Base-by-base conservation (phyloP, 257 asterid species). In the Nicotiana attenuata region DNA sequence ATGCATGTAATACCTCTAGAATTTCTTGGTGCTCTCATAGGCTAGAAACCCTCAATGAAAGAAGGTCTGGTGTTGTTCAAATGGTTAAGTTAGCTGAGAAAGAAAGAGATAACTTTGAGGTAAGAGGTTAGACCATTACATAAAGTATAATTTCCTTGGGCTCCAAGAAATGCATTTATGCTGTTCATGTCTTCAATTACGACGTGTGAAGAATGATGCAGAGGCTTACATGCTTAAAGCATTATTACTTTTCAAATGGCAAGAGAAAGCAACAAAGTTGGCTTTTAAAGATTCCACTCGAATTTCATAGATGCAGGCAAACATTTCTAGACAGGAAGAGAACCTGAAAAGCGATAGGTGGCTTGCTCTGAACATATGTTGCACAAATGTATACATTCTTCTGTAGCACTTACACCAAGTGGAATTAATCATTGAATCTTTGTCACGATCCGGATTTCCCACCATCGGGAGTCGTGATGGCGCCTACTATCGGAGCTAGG, bases 61-160 rank as follows among this genome's bases (percentile, higher is more conserved):
- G 85, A 85, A 90, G 98, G 80, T 85, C 98, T 80, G 93, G 98
- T 67, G 98, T 94, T 76, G 98, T 96, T 86, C 98, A 96, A 88
- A 91, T 96, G 97, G 97, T 96, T 55, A 94, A 96, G 93, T 86
- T 94, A 82, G 98, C 98, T 52, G 98, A 96, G 86, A 96, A 96
- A 91, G 99, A 96, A 89, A 91, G 97, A 87, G 96, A 96, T 81
- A 90, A 91, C 90, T 85, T 96, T 84, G 99, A 96, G 98, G 99
- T 94, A 83, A 78, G 84, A 78, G 84, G 60, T 59, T 66, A 73
- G 75, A 71, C 50, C 61, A 9, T 57, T 15, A 15, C 77, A 64
- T 16, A 15, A 82, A 47, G 50, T 66, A 16, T 82, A 71, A 65
- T 73, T 86, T 83, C 24, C n/a, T 9, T 22, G 22, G 50, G 67